Conservation (phyloP, 495 filamentous ascomycete species). For the Neurospora sp. region DNA sequence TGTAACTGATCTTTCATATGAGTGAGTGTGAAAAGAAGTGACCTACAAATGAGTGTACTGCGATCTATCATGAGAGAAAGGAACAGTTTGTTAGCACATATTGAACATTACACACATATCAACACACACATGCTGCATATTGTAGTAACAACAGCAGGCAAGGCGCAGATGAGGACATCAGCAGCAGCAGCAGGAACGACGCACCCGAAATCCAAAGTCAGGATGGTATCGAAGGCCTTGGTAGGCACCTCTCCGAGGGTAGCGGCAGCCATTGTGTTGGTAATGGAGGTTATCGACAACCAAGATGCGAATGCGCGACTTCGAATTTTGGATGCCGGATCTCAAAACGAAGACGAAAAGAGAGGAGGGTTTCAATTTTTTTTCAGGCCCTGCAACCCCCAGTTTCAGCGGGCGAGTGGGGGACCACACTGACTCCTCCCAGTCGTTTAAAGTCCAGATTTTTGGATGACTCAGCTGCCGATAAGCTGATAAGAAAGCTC, state of each 20-base stretch:
- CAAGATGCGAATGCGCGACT: background rate
- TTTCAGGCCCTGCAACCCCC: background rate
- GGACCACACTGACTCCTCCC: background rate
- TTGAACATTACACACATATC: background rate
- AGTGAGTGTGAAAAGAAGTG: background rate
- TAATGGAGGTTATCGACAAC: background rate
- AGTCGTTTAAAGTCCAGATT: background rate
- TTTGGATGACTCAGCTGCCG: background rate
- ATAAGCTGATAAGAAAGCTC: background rate
- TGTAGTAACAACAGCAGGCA: background rate
- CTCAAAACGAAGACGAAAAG: background rate
- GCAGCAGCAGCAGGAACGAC: background rate
- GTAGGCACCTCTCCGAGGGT: background rate
- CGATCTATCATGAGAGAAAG: background rate
- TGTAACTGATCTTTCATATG: background rate
- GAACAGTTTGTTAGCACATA: background rate
- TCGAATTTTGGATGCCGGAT: background rate
- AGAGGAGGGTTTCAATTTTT: background rate
- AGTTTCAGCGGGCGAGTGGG: background rate
- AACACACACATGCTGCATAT: background rate
- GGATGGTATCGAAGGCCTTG: background rate
- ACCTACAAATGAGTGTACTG: background rate
- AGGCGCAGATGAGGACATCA: background rate
- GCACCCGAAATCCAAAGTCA: background rate
- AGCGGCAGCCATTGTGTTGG: background rate